phyloP scores from a whole-genome alignment of 805 yeast species.

The Candida argentea region DNA sequence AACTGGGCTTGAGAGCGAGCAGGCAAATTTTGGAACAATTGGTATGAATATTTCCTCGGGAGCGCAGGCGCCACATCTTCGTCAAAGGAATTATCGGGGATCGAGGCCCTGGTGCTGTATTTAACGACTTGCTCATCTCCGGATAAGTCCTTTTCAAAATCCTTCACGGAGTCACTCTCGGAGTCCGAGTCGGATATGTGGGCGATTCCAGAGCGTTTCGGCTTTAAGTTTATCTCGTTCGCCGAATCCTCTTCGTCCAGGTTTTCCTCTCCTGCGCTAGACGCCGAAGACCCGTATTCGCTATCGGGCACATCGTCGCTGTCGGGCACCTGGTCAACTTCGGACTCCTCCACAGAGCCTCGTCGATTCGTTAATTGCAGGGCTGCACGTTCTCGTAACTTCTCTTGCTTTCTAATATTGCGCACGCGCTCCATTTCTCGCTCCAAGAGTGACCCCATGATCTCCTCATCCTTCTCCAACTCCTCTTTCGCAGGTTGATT shows the following conservation, averaged over 20 bases:
- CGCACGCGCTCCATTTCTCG: constrained; percentile 41
- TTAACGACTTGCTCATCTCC: no score
- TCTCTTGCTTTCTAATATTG: constrained; percentile 34
- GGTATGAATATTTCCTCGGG: constrained; percentile 4
- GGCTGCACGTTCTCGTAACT: constrained; percentile 27
- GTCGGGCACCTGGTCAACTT: constrained; percentile 11
- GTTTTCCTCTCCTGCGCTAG: constrained; percentile 10
- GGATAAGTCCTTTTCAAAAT: no score
- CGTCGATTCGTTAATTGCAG: no score
- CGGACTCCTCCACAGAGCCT: constrained; percentile 4
- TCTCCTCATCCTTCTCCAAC: constrained; percentile 33
- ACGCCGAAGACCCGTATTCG: constrained; percentile 6
- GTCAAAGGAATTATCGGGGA: no score
- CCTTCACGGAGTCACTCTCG: no score
- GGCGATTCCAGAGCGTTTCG: no score
- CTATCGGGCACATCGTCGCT: constrained; percentile 13
- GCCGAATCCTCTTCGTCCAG: constrained; percentile 8
- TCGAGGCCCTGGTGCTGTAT: constrained; percentile 1
- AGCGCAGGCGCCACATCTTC: no score
- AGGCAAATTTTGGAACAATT: constrained; percentile 20
- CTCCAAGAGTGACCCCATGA: constrained; percentile 36
- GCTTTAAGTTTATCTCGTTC: constrained; percentile 2
- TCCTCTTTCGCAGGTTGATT: constrained; percentile 22
- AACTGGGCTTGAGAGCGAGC: constrained; percentile 10
- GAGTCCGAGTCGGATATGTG: no score